Evolutionary conservation across 2,329 filamentous ascomycete species (phyloP), one percentile per base, ranked within the genome.

Genomic region (Apiospora koreana): DNA sequence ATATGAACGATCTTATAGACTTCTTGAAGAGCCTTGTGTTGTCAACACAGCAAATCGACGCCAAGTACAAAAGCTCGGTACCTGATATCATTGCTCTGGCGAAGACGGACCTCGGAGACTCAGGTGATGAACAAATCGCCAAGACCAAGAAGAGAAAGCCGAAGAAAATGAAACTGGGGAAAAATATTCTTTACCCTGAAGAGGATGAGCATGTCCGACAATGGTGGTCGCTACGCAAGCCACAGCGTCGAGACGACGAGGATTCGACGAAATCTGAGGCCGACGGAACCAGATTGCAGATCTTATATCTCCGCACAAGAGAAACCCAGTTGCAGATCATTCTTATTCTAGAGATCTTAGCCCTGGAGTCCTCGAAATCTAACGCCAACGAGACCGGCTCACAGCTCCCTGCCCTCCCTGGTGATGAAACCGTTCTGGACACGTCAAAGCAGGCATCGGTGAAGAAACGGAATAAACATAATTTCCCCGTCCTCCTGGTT

Each of bases 311-410:
- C 48, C 88, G 93, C 54, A 90, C 91, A 31, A 86, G 93, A 71
- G 93, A 96, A 81, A 94, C 93, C 0, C 91, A 95, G 75, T 83
- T 95, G 48, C 93, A 96, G 78, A 89, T 95, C 81, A 94, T 95
- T 69, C 79, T 96, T 42, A 90, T 94, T 68, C 84, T 96, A 7
- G 93, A 96, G 77, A 89, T 94, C 21, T 81, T 95, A 28, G 91
- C 93, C 2, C 82, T 96, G 54, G 92, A 94, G 72, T 85, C 86
- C 25, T 75, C 87, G 41, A 82, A 82, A 38, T 80, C 82, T 2
- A 73, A 79, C 1, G 81, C 83, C 7, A 81, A 84, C 6, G 74
- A 76, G 6, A 81, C 78, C 54, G 85, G 87, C 72, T 83, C 80
- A 65, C 82, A 86, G 76, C 77, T 88, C 28, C 87, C 86, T 0